Base-by-base conservation (phyloP, 495 filamentous ascomycete species). In the Penicillium samsonianum region DNA sequence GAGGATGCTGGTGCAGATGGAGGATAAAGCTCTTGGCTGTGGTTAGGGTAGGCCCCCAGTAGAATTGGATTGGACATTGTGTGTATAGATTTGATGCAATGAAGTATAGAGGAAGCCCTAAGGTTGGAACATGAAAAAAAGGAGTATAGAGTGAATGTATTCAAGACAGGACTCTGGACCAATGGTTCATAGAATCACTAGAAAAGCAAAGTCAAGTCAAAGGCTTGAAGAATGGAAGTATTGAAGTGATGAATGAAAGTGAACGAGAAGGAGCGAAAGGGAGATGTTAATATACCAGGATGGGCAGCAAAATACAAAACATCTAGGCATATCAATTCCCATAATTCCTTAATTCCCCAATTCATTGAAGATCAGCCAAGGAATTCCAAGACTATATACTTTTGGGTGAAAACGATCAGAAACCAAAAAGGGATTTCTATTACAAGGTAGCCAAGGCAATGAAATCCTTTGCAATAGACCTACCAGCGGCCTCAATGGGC, bases 1-100 rank as follows among this genome's bases (percentile, higher is more conserved):
- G 64, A 57, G 8, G 71, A 74, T 10, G n/a, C 8, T 60, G 26
- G 64, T 19, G 71, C 67, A 14, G 67, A 65, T 26, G 42, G 67
- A 55, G 58, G 65, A 22, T 17, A 20, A 44, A 62, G 48, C 26
- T 65, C 61, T 17, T 66, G 55, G 46, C 43, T 58, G 8, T 67
- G 57, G 14, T 50, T 37, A 45, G 44, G 58, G 50, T 31, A 47
- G 11, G 46, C 30, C 14, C 55, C 55, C 42, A 67, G 48, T 19
- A 67, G 51, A 10, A 31, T 50, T 53, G 65, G 60, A 17, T 45
- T 58, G 49, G 59, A 57, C 51, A 61, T 65, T 40, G 45, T 55
- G 55, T 42, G 19, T 19, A 31, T 20, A 17, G 11, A 19, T 33
- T 14, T 17, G 19, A 33, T 31, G 46, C 23, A 17, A 26, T 43